Evolutionary conservation across 192 early-diverging fungal species (phyloP), one percentile per base, ranked within the genome.

Genomic region (Coemansia sp.): DNA sequence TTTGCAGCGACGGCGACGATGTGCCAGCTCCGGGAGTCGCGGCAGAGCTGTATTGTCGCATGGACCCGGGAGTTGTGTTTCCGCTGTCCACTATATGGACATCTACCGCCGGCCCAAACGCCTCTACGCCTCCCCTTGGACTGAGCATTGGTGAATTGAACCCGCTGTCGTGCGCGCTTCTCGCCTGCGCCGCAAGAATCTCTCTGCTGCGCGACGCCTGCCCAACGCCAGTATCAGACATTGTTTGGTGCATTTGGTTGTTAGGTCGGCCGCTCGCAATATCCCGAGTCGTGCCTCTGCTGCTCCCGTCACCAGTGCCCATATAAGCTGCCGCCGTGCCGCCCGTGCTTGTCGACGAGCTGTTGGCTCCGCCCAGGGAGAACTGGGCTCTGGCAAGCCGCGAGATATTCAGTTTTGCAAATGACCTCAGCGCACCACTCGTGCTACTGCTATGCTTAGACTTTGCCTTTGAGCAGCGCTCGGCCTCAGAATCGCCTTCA

Each of bases 361-460:
- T 56, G 27, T 47, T 46, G 4, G 45, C 5, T 3, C n/a, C n/a
- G n/a, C 59, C 69, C 20, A 49, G 37, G 1, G 63, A 27, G 35
- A 63, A 27, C 14, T 65, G 68, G 6, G 73, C 43, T 4, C 24
- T 49, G 3, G 58, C 29, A 2, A 75, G 35, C 19, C 63, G 45
- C n/a, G 69, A 38, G 14, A 81, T 72, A 22, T 81, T 75, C 17
- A 81, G 45, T 6, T 58, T 29, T 2, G 66, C 65, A 56, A 75
- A 69, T 9, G 73, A 68, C 8, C 62, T 32, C 14, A 71, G 22
- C 40, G 63, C 67, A 2, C 67, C 39, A 2, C 37, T 62, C 17
- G 45, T 67, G 62, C 74, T 57, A 4, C 36, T 39, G 29, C 51
- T 74, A 24, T 49, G 24, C 24, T 49, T 49, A 24, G 24, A 14